Conservation (phyloP, 129 eudicot species). For the Dittrichia graveolens region DNA sequence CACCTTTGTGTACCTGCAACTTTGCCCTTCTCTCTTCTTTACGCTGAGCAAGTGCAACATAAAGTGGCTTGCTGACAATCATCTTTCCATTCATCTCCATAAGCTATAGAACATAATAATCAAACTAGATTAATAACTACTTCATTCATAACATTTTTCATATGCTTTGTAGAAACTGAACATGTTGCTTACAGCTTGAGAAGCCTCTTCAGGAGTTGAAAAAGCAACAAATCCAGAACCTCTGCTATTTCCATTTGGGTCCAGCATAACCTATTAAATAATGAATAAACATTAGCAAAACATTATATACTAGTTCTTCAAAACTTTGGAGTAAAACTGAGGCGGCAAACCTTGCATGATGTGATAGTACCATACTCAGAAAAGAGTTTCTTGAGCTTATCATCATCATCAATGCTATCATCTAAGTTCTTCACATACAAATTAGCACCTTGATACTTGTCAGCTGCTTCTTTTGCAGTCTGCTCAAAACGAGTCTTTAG, state of each 20-base stretch:
- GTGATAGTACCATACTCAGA: constrained; percentile 43
- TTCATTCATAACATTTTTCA: not conserved
- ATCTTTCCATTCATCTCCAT: constrained; percentile 67
- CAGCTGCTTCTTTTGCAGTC: constrained; percentile 37
- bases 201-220: constrained; percentile 61
- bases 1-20: constrained; percentile 52
- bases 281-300: not conserved
- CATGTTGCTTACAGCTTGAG: constrained; percentile 55
- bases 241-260: constrained; percentile 64
- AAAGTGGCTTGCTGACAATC: constrained; percentile 69
- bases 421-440: constrained; percentile 46
- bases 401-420: constrained; percentile 47
- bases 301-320: not conserved
- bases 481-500: constrained; percentile 38
- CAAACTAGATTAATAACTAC: not conserved
- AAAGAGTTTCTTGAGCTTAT: constrained; percentile 47
- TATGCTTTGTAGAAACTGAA: not conserved
- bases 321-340: not conserved
- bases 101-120: constrained; percentile 36
- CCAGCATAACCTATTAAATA: constrained; percentile 56
- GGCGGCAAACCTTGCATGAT: constrained; percentile 48
- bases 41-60: constrained; percentile 68
- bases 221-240: constrained; percentile 77
- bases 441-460: constrained; percentile 35
- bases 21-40: constrained; percentile 69